Evolutionary conservation across 2,329 filamentous ascomycete species (phyloP).

Genomic region (Epichloe baconii): DNA sequence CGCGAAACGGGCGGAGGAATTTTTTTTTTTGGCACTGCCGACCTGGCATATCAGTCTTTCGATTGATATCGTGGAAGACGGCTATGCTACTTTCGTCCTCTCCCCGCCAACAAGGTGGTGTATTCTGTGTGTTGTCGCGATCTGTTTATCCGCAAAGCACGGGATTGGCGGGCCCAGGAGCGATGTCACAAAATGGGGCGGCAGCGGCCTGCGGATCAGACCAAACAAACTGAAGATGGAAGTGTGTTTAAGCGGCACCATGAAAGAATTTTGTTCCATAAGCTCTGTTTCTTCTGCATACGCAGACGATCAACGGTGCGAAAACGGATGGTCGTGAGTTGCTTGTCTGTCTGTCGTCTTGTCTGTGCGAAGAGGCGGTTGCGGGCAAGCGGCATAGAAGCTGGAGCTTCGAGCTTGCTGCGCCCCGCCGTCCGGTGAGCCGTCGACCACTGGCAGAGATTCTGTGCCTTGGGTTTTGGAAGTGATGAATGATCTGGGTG

Average conservation of each 20-base stretch:
- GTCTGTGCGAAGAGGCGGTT: too few relatives aligned
- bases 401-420: too few relatives aligned
- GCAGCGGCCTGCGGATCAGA: not conserved
- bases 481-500: slow-evolving; percentile 8
- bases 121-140: not conserved
- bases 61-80: not conserved
- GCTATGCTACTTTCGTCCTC: not conserved
- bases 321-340: too few relatives aligned
- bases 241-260: too few relatives aligned
- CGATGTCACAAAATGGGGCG: slow-evolving; percentile 1
- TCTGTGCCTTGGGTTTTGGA: not conserved
- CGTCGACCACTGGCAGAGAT: too few relatives aligned
- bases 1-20: not conserved
- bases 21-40: not conserved
- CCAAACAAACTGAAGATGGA: too few relatives aligned
- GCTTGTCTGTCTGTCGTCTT: too few relatives aligned
- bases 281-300: too few relatives aligned
- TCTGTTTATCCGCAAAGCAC: slow-evolving; percentile 1
- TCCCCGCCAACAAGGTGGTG: not conserved
- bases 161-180: not conserved
- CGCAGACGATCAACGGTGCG: too few relatives aligned
- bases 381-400: too few relatives aligned
- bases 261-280: too few relatives aligned
- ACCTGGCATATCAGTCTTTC: not conserved
- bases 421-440: too few relatives aligned